Evolutionary conservation across 495 filamentous ascomycete species (phyloP).

Genomic region (Podospora appendiculata): DNA sequence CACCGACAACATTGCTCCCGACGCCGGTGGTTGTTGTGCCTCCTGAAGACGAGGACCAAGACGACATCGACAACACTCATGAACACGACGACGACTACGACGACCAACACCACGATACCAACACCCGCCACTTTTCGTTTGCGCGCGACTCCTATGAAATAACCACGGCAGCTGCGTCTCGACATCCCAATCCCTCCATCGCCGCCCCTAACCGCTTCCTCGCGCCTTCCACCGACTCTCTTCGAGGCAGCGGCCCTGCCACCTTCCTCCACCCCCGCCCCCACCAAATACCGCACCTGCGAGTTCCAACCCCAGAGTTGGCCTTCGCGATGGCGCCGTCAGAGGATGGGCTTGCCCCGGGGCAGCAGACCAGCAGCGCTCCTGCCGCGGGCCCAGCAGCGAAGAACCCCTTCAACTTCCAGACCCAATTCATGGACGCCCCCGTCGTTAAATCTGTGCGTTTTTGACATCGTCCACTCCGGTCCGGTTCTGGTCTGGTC

Average conservation of each 20-base stretch:
- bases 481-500: no score
- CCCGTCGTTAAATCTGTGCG: conserved; percentile 76
- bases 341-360: conserved; percentile 14
- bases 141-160: neutral
- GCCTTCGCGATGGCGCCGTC: conserved; percentile 27
- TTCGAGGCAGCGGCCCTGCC: conserved; percentile 1
- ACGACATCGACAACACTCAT: conserved; percentile 2
- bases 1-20: neutral
- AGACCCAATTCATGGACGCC: conserved; percentile 71
- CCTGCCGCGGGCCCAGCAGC: conserved; percentile 23
- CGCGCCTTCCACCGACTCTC: neutral
- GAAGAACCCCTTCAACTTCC: conserved; percentile 83
- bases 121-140: neutral
- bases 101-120: neutral
- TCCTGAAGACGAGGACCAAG: no score
- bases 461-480: conserved; percentile 3
- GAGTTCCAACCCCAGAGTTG: conserved; percentile 12
- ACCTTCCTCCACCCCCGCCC: conserved; percentile 6
- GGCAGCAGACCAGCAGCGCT: conserved; percentile 10
- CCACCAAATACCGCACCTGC: neutral
- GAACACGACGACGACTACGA: neutral
- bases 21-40: no score
- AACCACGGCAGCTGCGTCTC: neutral
- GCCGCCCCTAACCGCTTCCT: conserved; percentile 1
- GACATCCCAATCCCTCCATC: neutral